These are phyloP conservation scores for Orbilia ellipsospora DNA, from an alignment of 2,329 filamentous ascomycete genomes.

Conservation along the genomic window DNA sequence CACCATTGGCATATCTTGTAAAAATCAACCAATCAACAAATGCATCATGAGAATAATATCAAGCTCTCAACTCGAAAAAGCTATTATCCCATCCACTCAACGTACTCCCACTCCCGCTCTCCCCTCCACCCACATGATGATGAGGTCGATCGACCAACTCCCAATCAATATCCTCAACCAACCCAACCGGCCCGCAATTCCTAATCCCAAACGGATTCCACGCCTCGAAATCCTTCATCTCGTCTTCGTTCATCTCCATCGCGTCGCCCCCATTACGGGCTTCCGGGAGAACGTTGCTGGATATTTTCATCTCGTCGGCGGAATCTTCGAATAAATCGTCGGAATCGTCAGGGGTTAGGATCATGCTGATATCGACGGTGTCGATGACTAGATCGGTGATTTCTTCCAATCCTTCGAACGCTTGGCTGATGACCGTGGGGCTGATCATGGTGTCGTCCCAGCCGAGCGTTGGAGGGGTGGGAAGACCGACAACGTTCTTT, in stretches of 20 bases:
- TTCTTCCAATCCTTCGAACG: constrained; percentile 51
- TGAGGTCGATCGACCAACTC: constrained; percentile 38
- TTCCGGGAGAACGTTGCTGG: constrained; percentile 20
- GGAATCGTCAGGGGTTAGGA: constrained; percentile 40
- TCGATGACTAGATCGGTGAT: constrained; percentile 48
- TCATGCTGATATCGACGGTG: constrained; percentile 50
- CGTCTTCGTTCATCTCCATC: constrained; percentile 45
- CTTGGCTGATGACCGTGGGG: constrained; percentile 45
- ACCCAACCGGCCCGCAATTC: constrained; percentile 37
- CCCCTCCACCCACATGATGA: background rate
- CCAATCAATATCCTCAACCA: constrained; percentile 53
- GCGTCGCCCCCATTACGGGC: constrained; percentile 35
- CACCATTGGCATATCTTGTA: background rate
- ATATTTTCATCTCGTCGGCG: constrained; percentile 22
- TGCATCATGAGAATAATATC: background rate
- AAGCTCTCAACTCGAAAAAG: constrained; percentile 43
- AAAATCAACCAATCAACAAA: background rate
- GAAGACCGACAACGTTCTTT: constrained; percentile 6
- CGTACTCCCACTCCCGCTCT: constrained; percentile 23
- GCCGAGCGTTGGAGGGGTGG: constrained; percentile 24
- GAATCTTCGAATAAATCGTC: constrained; percentile 36
- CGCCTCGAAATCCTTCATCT: constrained; percentile 48
- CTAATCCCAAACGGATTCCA: constrained; percentile 55
- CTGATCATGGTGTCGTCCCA: constrained; percentile 46
- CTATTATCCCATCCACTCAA: constrained; percentile 47